Evolutionary conservation across 164 flowering plant species (phyloP), one percentile per base, ranked within the genome.

Genomic region (Chimonanthus salicifolius): DNA sequence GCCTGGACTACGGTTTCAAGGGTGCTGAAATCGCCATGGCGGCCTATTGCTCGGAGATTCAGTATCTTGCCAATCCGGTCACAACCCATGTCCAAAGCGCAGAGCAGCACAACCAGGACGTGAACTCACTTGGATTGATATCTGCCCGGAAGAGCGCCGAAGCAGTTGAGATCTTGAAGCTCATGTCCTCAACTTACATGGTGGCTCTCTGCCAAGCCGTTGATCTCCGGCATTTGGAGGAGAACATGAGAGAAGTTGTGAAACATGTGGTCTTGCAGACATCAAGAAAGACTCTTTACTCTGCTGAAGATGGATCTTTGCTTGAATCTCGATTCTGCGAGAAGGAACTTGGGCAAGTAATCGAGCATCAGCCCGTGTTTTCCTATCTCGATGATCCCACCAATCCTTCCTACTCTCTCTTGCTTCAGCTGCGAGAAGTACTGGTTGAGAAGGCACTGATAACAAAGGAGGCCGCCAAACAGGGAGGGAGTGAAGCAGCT

Each of bases 131-230:
- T 4, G 89, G 89, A 0, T 48, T 86, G 47, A 83, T 86, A 49
- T 84, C 89, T 5, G 83, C 89, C 2, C 69, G 89, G 9, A 86
- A 86, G 72, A 84, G 83, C 7, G 82, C 83, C 4, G 87, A 86
- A 64, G 87, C 89, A 11, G 64, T 86, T 7, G 86, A 86, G 13
- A 83, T 86, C 58, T 65, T 86, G 18, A 84, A 84, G 76, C 86
- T 86, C 73, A 84, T 86, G 87, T 83, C 83, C 2, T 71, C 87
- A 3, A 79, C 87, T 2, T 86, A 13, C 80, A 78, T 86, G 79
- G 84, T 86, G 65, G 89, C 80, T 5, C 85, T 86, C n/a, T 86
- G 86, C 80, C 89, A 86, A 45, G 89, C 89, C 2, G 74, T 79
- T 9, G 89, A 86, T 68, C 74, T 86, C 62, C 80, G 89, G 15